Base-by-base conservation (phyloP, 108 stramenopile species). In the Pseudonitzschia delicatissima region DNA sequence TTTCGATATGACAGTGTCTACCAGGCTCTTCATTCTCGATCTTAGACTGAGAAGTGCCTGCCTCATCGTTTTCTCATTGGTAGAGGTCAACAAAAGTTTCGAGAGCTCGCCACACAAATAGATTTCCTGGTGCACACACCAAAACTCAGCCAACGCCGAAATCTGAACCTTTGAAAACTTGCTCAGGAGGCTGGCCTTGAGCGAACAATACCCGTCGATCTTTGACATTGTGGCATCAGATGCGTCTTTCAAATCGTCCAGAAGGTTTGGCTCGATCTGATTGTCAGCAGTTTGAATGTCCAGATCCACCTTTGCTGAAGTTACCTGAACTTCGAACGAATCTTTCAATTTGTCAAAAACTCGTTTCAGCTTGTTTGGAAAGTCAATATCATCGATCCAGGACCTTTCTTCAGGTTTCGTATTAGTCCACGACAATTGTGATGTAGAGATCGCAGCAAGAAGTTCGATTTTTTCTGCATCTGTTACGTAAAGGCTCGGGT, bases 341-440 rank as follows among this genome's bases (percentile, higher is more conserved):
- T 48, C 55, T 34, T 35, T 18, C 45, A 64, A 48, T 44, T 74
- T 74, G 4, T 44, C 60, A 36, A 62, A 44, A 52, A 51, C 28
- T 20, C 27, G 13, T 28, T 67, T 65, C 25, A 67, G 44, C 29
- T 33, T 51, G 18, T 34, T 25, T 25, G 36, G 34, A 31, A 67
- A 32, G 51, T 66, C 36, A 35, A 61, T 64, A 13, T 66, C 60
- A 52, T 53, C 45, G 4, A 58, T 51, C 32, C 36, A 66, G 21
- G 35, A 9, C n/a, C 21, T 51, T 51, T 36, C 49, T 5, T 29
- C 15, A 55, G 58, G 59, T 50, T 97, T 89, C 18, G 11, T 28
- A 53, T 90, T 83, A 0, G 92, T 88, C 42, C 81, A 64, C 6
- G 87, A 83, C 78, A 84, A 90, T 32, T 96, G 84, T 20, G 87